phyloP scores from a whole-genome alignment of 768 basidiomycete species.

The Hemileccinum impolitum region DNA sequence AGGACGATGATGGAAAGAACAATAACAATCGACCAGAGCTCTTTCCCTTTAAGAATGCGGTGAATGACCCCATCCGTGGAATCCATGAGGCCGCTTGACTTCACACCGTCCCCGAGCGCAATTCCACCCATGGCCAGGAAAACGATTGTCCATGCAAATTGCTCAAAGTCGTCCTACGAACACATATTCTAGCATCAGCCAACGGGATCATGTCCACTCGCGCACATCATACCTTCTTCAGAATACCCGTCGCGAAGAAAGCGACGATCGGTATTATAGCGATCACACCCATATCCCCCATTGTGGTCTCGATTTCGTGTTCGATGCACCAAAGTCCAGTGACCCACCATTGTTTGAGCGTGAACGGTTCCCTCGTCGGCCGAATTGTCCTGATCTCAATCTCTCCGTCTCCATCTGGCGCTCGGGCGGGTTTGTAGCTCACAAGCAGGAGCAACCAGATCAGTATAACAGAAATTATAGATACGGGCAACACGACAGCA shows the following conservation, averaged over 20 bases:
- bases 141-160: slow-evolving; percentile 91
- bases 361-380: slow-evolving; percentile 79
- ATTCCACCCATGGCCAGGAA: slow-evolving; percentile 99
- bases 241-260: slow-evolving; percentile 90
- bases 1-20: slow-evolving; percentile 68
- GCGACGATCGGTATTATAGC: slow-evolving; percentile 89
- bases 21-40: slow-evolving; percentile 67
- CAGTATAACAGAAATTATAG: slow-evolving; percentile 75
- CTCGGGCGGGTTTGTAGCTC: slow-evolving; percentile 71
- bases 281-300: slow-evolving; percentile 98
- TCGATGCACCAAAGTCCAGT: slow-evolving; percentile 84
- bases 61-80: slow-evolving; percentile 67
- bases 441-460: slow-evolving; percentile 90
- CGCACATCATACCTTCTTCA: slow-evolving; percentile 71
- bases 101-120: slow-evolving; percentile 90
- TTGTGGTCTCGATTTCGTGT: slow-evolving; percentile 63
- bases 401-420: slow-evolving; percentile 70
- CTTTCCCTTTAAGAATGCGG: slow-evolving; percentile 54
- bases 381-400: slow-evolving; percentile 84
- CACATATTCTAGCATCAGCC: neutral
- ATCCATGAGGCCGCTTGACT: slow-evolving; percentile 81
- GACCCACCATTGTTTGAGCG: slow-evolving; percentile 87
- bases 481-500: slow-evolving; percentile 88
- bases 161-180: slow-evolving; percentile 86
- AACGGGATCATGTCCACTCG: neutral